phyloP scores from a whole-genome alignment of 2,329 filamentous ascomycete species.

The Fusarium chuoi region DNA sequence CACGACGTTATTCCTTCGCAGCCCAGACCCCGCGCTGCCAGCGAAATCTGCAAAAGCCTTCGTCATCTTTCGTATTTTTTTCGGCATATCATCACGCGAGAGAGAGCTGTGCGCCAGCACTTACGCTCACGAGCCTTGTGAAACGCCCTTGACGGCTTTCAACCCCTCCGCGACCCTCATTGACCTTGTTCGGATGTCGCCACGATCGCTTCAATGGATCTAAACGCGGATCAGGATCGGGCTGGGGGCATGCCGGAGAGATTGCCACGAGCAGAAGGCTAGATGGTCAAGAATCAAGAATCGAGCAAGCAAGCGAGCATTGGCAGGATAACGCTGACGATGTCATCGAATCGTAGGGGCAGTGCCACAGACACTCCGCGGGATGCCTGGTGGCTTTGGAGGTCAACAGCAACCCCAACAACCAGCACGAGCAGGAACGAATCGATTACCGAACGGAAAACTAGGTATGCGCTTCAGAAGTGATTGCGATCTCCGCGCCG shows the following conservation, averaged over 20 bases:
- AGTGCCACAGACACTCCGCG: conserved; percentile 70
- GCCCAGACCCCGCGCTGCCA: conserved; percentile 41
- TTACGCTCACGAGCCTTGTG: conserved; percentile 21
- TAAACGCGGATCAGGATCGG: conserved; percentile 4
- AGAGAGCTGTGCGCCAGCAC: conserved; percentile 28
- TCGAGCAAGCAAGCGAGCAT: conserved; percentile 21
- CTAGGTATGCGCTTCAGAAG: conserved; percentile 58
- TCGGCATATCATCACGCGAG: conserved; percentile 8
- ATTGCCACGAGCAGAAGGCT: conserved; percentile 6
- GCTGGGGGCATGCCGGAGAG: background rate
- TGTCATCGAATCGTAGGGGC: conserved; percentile 56
- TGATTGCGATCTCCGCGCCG: conserved; percentile 1
- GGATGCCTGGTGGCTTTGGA: conserved; percentile 69
- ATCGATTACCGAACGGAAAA: conserved; percentile 72
- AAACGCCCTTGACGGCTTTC: conserved; percentile 23
- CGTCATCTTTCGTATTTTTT: conserved; percentile 23
- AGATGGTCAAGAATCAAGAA: conserved; percentile 12
- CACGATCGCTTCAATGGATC: conserved; percentile 30
- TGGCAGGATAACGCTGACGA: conserved; percentile 45
- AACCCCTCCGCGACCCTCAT: conserved; percentile 29
- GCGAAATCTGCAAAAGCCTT: conserved; percentile 37
- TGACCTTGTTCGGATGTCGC: conserved; percentile 23
- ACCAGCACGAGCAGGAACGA: conserved; percentile 63
- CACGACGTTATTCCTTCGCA: conserved; percentile 41
- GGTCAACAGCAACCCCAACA: conserved; percentile 68